Evolutionary conservation across 2,329 filamentous ascomycete genomes (phyloP), one percentile per base, ranked within the genome.

Genomic region (Venturia carpophila): DNA sequence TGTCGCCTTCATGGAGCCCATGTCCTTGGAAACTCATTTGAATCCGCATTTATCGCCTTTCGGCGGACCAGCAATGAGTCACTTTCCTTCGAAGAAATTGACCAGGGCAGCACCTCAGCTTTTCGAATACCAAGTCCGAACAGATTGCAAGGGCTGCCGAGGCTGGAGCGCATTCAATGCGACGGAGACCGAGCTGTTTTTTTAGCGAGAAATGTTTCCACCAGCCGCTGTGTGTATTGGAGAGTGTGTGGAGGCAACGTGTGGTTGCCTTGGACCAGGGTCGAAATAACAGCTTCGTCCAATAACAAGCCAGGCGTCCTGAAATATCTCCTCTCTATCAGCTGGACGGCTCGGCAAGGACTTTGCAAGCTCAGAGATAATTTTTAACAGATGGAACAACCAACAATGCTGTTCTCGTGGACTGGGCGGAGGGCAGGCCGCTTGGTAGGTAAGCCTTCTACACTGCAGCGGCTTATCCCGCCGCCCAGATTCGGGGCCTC

Each of bases 1-100:
- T 30, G 37, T 58, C 52, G 52, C 30, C 52, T 37, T 58, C 27
- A 58, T 37, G 52, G 52, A 58, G 52, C 52, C 52, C 27, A 58
- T 37, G 52, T 58, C 15, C 1, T 10, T 4, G 13, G 27, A 34
- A 56, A 5, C 11, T 34, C 27, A 56, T 17, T 17, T 4, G 30
- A 30, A 27, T 9, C 17, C 17, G 24, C n/a, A 30, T 56, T 5
- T 24, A 37, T n/a, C 15, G 52, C 17, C 21, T 58, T 21, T 58
- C 30, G 15, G 17, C 30, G 52, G 52, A 58, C 52, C 27, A 37
- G 52, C 30, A 58, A 58, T 19, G 30, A 58, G 27, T 34, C 30
- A 39, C 37, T 52, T 13, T 27, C 4, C 15, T 15, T n/a, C 15
- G 19, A 15, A 41, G 15, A 56, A 37, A 5, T 19, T 5, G 5